These are phyloP conservation scores for Solanum gracilifrons DNA, from an alignment of 257 asterid species.

Conservation along the genomic window DNA sequence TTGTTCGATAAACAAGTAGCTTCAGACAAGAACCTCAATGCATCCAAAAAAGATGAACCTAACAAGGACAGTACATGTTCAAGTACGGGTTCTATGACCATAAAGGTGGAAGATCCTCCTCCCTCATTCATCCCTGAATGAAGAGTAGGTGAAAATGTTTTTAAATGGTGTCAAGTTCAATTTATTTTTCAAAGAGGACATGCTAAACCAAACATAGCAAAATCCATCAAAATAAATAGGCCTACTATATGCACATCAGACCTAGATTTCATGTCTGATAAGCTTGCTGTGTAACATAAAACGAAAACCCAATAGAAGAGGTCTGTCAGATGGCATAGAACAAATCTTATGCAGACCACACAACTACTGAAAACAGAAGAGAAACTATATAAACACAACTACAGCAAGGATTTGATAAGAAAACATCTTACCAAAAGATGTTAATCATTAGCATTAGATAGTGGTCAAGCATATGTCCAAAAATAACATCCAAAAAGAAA, in stretches of 20 bases:
- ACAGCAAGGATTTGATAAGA: background rate
- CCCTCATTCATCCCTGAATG: background rate
- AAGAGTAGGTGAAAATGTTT: background rate
- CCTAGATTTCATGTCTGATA: background rate
- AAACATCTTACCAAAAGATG: background rate
- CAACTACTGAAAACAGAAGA: background rate
- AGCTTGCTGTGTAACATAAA: background rate
- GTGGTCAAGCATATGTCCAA: background rate
- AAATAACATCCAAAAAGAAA: background rate
- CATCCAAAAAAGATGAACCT: background rate
- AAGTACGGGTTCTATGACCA: background rate
- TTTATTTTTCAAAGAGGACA: background rate
- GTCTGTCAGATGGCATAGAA: background rate
- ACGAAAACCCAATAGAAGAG: background rate
- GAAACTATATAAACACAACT: background rate
- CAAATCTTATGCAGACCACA: background rate
- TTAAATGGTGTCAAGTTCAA: background rate
- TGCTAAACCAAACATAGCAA: background rate
- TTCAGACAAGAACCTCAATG: background rate
- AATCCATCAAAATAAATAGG: background rate
- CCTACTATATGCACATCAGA: background rate
- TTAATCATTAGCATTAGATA: background rate
- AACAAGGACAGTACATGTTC: background rate
- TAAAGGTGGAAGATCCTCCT: background rate
- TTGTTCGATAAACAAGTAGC: background rate